phyloP scores from a whole-genome alignment of 1,284 basidiomycete genomes.

The Cryptococcus hybrid region DNA sequence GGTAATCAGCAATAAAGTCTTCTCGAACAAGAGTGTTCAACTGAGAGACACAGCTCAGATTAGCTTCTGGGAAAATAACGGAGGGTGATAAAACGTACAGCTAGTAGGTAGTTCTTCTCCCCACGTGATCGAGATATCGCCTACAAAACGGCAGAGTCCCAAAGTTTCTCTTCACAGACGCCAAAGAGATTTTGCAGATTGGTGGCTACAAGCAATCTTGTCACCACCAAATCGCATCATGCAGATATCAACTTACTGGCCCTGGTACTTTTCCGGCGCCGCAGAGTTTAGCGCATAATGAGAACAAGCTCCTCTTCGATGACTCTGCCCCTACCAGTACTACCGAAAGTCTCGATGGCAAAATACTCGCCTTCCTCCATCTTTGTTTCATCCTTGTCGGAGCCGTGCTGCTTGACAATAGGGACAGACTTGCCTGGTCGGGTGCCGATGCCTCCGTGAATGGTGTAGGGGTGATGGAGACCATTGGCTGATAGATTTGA shows the following conservation, averaged over 20 bases:
- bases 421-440: conserved; percentile 69
- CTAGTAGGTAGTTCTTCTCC: conserved; percentile 93
- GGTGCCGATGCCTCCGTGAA: conserved; percentile 56
- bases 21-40: conserved; percentile 85
- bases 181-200: conserved; percentile 83
- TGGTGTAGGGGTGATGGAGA: conserved; percentile 80
- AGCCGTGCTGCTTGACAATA: conserved; percentile 74
- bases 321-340: conserved; percentile 92
- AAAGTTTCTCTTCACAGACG: conserved; percentile 89
- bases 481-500: conserved; percentile 86
- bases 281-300: conserved; percentile 68
- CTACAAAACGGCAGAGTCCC: conserved; percentile 95
- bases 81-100: conserved; percentile 57
- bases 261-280: conserved; percentile 36
- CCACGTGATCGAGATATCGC: conserved; percentile 85
- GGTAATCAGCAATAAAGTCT: conserved; percentile 89
- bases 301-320: conserved; percentile 86
- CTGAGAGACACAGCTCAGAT: conserved; percentile 52
- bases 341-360: conserved; percentile 98
- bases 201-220: conserved; percentile 57
- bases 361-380: conserved; percentile 99
- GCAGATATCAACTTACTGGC: conserved; percentile 22
- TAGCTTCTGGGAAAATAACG: background rate
- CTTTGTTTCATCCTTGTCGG: conserved; percentile 68
- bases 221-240: background rate